Evolutionary conservation across 148 eudicot genomes (phyloP), one percentile per base, ranked within the genome.

Genomic region (Rhododendron vialii): DNA sequence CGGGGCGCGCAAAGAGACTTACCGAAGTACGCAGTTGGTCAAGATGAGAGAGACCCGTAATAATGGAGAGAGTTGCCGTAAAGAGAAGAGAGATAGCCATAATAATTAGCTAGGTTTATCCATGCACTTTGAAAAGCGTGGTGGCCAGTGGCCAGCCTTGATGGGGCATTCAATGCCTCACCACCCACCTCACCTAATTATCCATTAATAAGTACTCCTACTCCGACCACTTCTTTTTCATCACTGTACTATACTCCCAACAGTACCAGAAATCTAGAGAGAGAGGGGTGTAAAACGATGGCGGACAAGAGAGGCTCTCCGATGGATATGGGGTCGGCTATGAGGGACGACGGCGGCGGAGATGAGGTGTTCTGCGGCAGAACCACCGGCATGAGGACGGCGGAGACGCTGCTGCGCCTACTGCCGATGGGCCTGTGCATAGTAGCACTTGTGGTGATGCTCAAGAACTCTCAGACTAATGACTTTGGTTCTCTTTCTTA

Each of bases 401-500:
- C 90, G 2, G 99, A 96, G 92, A 96, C 94, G 3, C 53, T 96
- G 53, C 91, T 96, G 12, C 88, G 99, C 41, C 81, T 96, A 75
- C 41, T 94, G 50, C 99, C 99, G 11, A 88, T 94, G 92, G 94
- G 93, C 1, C 88, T 96, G 0, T 94, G 97, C 80, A 89, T 95
- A 3, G 90, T 87, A 33, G 93, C 99, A 0, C 93, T 96, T 11
- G 92, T 91, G 41, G 84, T 96, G 50, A 95, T 96, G 98, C 96
- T 95, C 86, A 93, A 95, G 74, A 87, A 95, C 84, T 89, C 98
- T 4, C 88, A 95, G 87, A 83, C 92, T 65, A 94, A 89, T 53
- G 94, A 94, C 35, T 91, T 69, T 89, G 99, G 99, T 18, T 87
- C 95, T 33, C 82, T 96, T 76, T 92, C 96, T 24, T 96, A 96